Evolutionary conservation across 768 basidiomycete genomes (phyloP).

Genomic region (Kwoniella sp.): DNA sequence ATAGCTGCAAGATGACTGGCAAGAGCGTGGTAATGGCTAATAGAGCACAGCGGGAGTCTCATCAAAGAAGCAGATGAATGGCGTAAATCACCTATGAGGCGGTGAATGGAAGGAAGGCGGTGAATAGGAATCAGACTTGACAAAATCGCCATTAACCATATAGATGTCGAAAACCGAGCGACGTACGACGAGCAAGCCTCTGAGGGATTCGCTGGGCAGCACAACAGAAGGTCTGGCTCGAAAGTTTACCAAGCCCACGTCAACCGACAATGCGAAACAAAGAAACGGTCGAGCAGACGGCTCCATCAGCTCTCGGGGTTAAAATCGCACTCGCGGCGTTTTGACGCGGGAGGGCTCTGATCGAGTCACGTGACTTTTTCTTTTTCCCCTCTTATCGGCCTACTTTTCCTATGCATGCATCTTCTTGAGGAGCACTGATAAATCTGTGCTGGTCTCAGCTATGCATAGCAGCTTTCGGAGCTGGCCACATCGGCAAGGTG

Average conservation of each 20-base stretch:
- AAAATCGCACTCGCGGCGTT: constrained; percentile 24
- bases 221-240: neutral
- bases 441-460: constrained; percentile 12
- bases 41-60: too few species aligned
- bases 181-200: neutral
- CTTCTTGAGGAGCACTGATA: neutral
- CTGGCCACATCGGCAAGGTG: neutral
- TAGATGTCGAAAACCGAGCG: neutral
- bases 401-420: constrained; percentile 20
- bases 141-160: neutral
- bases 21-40: too few species aligned
- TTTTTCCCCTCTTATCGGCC: constrained; percentile 6
- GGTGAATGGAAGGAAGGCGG: neutral
- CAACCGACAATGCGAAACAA: neutral
- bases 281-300: neutral
- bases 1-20: too few species aligned
- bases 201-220: neutral
- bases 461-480: constrained; percentile 8
- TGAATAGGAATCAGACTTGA: neutral
- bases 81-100: neutral
- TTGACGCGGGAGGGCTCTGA: constrained; percentile 17
- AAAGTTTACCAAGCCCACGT: neutral
- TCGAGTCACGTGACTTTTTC: constrained; percentile 30
- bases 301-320: constrained; percentile 27
- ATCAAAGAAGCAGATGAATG: neutral